These are phyloP conservation scores for Trichoderma guizhouense DNA, from an alignment of 2,329 filamentous ascomycete genomes.

Conservation along the genomic window DNA sequence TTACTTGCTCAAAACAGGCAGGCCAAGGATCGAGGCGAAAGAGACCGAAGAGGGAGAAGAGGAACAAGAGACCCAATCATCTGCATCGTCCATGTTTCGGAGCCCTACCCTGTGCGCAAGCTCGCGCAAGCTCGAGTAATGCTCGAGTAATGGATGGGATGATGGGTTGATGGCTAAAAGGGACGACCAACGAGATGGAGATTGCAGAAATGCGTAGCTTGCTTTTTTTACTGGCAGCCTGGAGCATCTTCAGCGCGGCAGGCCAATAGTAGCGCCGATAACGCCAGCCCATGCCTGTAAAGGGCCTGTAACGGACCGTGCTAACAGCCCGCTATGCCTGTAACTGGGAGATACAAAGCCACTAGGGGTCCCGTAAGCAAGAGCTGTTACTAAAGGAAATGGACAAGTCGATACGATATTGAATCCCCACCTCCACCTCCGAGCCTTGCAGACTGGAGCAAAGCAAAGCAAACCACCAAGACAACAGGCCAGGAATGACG, in stretches of 20 bases:
- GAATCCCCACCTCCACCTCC: not conserved
- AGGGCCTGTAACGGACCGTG: not conserved
- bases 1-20: not conserved
- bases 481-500: not conserved
- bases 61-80: not conserved
- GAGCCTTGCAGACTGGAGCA: conserved; percentile 6
- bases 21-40: not conserved
- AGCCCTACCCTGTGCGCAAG: not conserved
- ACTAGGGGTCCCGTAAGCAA: not conserved
- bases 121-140: not conserved
- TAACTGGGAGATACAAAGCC: not conserved
- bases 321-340: not conserved
- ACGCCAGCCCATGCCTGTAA: not conserved
- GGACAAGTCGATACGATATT: not conserved
- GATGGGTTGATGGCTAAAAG: not conserved
- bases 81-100: not conserved
- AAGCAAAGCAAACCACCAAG: not conserved
- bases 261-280: not conserved
- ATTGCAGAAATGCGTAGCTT: not conserved
- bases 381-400: not conserved
- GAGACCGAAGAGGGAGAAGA: not conserved
- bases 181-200: not conserved
- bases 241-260: not conserved
- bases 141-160: not conserved
- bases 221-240: not conserved